These are phyloP conservation scores for Obba rivulosa DNA, from an alignment of 768 basidiomycete genomes.

Conservation along the genomic window DNA sequence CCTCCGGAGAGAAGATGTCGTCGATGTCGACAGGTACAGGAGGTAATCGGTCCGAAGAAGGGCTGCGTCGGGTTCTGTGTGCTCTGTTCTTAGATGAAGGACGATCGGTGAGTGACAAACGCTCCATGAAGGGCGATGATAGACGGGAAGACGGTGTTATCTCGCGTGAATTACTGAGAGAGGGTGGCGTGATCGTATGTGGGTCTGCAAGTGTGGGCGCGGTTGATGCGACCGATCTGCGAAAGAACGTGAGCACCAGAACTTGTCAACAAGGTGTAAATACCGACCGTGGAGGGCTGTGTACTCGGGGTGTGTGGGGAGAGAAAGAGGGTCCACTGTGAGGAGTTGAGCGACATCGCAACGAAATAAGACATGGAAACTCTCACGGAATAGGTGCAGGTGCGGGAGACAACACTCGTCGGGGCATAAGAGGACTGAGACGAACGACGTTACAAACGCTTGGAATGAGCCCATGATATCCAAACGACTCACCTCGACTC, in stretches of 20 bases:
- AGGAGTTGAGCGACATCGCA: no score
- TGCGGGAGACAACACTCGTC: slow-evolving; percentile 8
- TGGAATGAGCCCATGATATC: no score
- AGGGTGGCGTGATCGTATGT: no score
- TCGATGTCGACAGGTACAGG: slow-evolving; percentile 12
- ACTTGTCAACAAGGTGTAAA: not conserved
- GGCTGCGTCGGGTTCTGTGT: no score
- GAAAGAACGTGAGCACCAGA: no score
- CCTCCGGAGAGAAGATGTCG: slow-evolving; percentile 10
- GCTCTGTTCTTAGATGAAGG: slow-evolving; percentile 4
- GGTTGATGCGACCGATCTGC: no score
- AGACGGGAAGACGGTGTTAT: slow-evolving; percentile 19
- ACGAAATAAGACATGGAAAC: no score
- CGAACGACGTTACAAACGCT: not conserved
- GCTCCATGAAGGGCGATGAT: slow-evolving; percentile 28
- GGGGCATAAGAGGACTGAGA: slow-evolving; percentile 17
- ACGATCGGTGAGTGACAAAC: slow-evolving; percentile 12
- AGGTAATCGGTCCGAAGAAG: not conserved
- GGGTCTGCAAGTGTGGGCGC: no score
- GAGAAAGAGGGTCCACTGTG: not conserved
- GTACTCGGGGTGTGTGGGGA: not conserved
- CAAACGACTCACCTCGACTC: slow-evolving; percentile 24
- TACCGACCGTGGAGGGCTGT: not conserved
- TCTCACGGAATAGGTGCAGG: slow-evolving; percentile 8
- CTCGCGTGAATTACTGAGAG: slow-evolving; percentile 11